A percentile compares a stretch with the other conserved stretches of the same genome.
phyloP scores from a whole-genome alignment of 805 yeast species.

The Kazachstania taianensis region DNA sequence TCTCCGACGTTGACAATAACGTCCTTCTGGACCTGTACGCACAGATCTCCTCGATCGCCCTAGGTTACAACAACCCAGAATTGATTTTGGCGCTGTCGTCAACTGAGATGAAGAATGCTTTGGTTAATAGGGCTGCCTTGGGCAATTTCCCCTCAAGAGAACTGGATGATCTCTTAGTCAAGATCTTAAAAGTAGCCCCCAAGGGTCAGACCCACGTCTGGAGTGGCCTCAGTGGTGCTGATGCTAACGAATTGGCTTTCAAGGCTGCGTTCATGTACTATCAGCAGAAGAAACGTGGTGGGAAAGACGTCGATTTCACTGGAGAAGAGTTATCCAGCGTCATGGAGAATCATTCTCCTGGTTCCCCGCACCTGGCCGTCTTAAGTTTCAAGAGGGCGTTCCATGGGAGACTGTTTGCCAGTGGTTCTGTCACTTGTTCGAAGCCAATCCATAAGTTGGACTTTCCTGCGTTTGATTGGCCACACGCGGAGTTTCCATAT shows the following conservation, averaged over 20 bases:
- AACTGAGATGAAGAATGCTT: conserved; percentile 51
- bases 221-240: conserved; percentile 60
- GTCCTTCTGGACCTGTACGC: conserved; percentile 52
- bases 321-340: conserved; percentile 59
- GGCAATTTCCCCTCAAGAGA: conserved; percentile 57
- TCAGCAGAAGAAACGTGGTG: conserved; percentile 53
- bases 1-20: conserved; percentile 59
- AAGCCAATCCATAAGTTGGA: conserved; percentile 91
- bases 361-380: conserved; percentile 78
- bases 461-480: conserved; percentile 93
- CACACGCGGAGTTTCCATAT: conserved; percentile 85
- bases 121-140: conserved; percentile 59
- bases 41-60: conserved; percentile 62
- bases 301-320: conserved; percentile 49
- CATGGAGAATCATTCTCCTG: conserved; percentile 80
- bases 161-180: conserved; percentile 36
- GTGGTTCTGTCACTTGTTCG: conserved; percentile 84
- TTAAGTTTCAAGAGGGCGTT: conserved; percentile 80
- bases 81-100: conserved; percentile 48
- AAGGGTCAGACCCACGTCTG: conserved; percentile 49
- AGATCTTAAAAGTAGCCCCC: conserved; percentile 54
- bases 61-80: conserved; percentile 63
- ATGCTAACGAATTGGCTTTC: conserved; percentile 61
- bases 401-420: conserved; percentile 92
- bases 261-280: conserved; percentile 63